Evolutionary conservation across 192 early-diverging fungal genomes (phyloP).

Genomic region (Rhizophagus clarus): DNA sequence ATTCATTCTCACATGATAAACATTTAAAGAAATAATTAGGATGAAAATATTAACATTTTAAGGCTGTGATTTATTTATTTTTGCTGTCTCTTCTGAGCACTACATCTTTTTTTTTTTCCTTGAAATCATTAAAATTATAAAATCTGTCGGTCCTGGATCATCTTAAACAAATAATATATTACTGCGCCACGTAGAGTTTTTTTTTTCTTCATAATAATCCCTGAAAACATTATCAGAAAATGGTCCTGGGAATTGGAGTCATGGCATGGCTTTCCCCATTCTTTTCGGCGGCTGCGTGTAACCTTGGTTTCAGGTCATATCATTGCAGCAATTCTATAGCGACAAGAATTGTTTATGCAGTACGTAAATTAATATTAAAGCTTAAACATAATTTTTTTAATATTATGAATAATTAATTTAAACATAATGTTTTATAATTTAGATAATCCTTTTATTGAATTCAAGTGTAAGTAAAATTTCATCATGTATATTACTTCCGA

Average conservation of each 20-base stretch:
- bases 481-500: neutral
- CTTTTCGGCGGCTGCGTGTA: slow-evolving; percentile 65
- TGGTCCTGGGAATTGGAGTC: slow-evolving; percentile 58
- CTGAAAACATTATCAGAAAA: slow-evolving; percentile 6
- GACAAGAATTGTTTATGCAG: slow-evolving; percentile 57
- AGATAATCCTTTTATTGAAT: slow-evolving; percentile 49
- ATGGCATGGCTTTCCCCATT: slow-evolving; percentile 44
- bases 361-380: slow-evolving; percentile 31
- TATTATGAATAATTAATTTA: neutral
- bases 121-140: too few species aligned
- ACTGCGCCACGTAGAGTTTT: neutral
- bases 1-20: neutral
- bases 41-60: too few species aligned
- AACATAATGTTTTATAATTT: neutral
- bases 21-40: neutral
- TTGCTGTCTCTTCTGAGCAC: too few species aligned
- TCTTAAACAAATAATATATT: neutral
- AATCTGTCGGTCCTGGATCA: too few species aligned
- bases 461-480: slow-evolving; percentile 40
- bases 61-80: too few species aligned
- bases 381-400: too few species aligned
- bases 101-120: too few species aligned
- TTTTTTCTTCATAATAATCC: too few species aligned
- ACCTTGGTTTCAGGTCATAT: slow-evolving; percentile 55
- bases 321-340: slow-evolving; percentile 65